Base-by-base conservation (phyloP, 2,329 filamentous ascomycete species). In the Colletotrichum musicola region DNA sequence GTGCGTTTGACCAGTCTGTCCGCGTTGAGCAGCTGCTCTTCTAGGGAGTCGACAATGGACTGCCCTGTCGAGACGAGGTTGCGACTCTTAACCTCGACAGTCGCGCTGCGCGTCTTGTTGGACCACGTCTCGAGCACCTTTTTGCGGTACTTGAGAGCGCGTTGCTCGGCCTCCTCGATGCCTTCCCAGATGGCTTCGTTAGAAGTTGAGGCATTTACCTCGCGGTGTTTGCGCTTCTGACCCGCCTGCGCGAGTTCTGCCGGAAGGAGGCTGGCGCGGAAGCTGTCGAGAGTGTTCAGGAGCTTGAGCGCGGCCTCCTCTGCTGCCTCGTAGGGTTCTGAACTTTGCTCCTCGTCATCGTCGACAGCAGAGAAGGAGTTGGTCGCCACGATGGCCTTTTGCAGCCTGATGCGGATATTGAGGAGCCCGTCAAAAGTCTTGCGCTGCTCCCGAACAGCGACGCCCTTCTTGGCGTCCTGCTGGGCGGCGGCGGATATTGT, bases 111-210 rank as follows among this genome's bases (percentile, higher is more conserved):
- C 22, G 83, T 81, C 79, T 95, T 96, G 65, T 86, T 83, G 18
- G 94, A 96, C 96, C 96, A 99, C 79, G 97, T 97, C 76, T 97
- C 92, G 13, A 99, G 85, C 0, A 91, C 88, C 20, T 88, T 86
- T 72, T 91, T 90, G 62, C 95, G 90, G 73, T 90, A 87, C 5
- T 87, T 81, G 22, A 86, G 75, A 1, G 87, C 84, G 2, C 84
- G 80, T 27, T 85, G 76, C 75, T 98, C 94, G 7, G 91, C 84
- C 2, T 83, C 81, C 71, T 89, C 82, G 82, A 96, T 91, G 55
- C 88, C 86, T 14, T 88, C 83, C 93, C 93, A 97, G 2, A 97
- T 88, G 2, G 89, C 86, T 16, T 88, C 82, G 9, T 85, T 90
- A 1, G 91, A 78, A 4, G 89, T 91, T 2, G 87, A 83, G 0